Evolutionary conservation across 805 yeast species (phyloP), one percentile per base, ranked within the genome.

Genomic region (Kazachstania kunashirensis): DNA sequence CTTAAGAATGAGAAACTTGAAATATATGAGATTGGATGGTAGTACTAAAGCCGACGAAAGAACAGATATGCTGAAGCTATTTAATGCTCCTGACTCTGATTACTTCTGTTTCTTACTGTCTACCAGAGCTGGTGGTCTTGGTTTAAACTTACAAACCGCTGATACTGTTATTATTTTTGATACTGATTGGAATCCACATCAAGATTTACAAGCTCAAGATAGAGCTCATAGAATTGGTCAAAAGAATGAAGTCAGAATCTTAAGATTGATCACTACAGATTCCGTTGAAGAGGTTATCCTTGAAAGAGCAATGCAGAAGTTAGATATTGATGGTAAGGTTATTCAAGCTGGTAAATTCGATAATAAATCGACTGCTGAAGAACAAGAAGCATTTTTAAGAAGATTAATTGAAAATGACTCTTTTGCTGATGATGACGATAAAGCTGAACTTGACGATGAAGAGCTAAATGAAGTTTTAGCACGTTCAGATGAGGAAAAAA

Each of bases 131-230:
- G 94, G 94, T 70, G 94, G 94, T 46, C 71, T 83, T 50, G 94
- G 94, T 53, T 69, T 83, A 52, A 83, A 83, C 59, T 73, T 83
- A 57, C 94, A 83, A 63, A 81, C 88, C 18, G 94, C 94, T 3
- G 94, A 83, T 55, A 83, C 94, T 0, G 94, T 83, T 40, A 76
- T 83, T 44, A 83, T 83, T 44, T 83, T 82, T 55, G 94, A 83
- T 57, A 80, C 89, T 12, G 94, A 83, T 63, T 83, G 94, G 94
- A 83, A 83, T 54, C 94, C 94, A 7, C 94, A 83, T 63, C 94
- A 83, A 60, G 94, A 83, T 75, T 72, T 83, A 53, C 94, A 83
- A 58, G 94, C 92, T 1, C 94, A 83, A 61, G 94, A 83, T 61
- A 71, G 94, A 66, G 94, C 94, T 1, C 94, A 83, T 59, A 74